Evolutionary conservation across 805 yeast genomes (phyloP).

Genomic region (Brettanomyces naardenensis): DNA sequence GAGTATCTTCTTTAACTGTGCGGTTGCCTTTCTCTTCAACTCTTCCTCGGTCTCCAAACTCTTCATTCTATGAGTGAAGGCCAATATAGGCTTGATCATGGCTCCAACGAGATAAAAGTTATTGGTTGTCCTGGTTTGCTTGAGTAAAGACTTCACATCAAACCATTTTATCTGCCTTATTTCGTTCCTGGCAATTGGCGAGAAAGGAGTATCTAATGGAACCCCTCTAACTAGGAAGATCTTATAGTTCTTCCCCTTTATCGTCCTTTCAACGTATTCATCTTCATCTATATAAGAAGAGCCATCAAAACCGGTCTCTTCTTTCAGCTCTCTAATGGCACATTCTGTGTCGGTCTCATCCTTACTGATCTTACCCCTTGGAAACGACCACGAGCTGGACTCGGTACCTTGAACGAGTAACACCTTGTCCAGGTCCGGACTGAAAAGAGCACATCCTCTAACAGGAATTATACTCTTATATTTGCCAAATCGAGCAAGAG

Average conservation of each 20-base stretch:
- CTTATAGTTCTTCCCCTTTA: constrained; percentile 77
- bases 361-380: constrained; percentile 93
- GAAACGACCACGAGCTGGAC: constrained; percentile 83
- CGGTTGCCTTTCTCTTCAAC: constrained; percentile 55
- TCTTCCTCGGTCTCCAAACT: constrained; percentile 44
- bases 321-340: constrained; percentile 85
- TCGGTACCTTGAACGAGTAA: constrained; percentile 81
- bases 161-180: constrained; percentile 79
- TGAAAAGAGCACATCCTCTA: constrained; percentile 87
- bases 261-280: constrained; percentile 73
- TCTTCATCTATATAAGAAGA: constrained; percentile 56
- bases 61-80: constrained; percentile 51
- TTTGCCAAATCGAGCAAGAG: constrained; percentile 67
- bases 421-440: constrained; percentile 58
- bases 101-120: constrained; percentile 39
- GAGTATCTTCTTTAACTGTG: constrained; percentile 22
- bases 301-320: constrained; percentile 90
- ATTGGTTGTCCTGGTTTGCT: constrained; percentile 22
- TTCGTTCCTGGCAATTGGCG: constrained; percentile 82
- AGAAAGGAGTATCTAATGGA: constrained; percentile 67
- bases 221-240: constrained; percentile 72
- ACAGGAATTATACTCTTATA: constrained; percentile 92
- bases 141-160: constrained; percentile 39
- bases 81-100: constrained; percentile 41
- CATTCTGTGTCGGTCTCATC: constrained; percentile 84